A percentile compares a stretch with the other conserved stretches of the same genome.
Evolutionary conservation across 148 eudicot species (phyloP).

Genomic region (Rhododendron ovatum): DNA sequence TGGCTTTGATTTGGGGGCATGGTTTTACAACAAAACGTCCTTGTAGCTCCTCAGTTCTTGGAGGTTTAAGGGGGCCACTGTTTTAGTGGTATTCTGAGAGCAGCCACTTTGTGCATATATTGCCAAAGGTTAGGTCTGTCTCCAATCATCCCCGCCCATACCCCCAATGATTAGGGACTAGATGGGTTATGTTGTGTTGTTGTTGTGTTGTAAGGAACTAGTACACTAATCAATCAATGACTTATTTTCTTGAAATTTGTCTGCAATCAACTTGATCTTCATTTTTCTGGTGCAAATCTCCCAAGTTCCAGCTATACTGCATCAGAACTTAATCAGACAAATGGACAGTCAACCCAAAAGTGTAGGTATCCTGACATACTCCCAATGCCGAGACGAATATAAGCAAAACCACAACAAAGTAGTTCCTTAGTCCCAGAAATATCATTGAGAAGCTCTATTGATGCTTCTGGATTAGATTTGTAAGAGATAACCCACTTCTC

Average conservation of each 20-base stretch:
- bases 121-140: too few species aligned
- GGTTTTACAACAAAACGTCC: too few species aligned
- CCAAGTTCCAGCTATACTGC: neutral
- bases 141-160: too few species aligned
- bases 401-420: neutral
- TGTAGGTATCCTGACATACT: neutral
- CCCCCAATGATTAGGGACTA: too few species aligned
- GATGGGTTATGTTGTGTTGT: too few species aligned
- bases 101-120: too few species aligned
- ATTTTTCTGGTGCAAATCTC: neutral
- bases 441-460: neutral
- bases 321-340: neutral
- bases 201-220: neutral
- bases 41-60: too few species aligned
- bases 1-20: too few species aligned
- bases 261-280: neutral
- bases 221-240: neutral
- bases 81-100: too few species aligned
- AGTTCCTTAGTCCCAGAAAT: neutral
- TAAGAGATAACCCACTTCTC: neutral
- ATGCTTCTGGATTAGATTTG: neutral
- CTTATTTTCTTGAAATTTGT: neutral
- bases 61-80: too few species aligned
- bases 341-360: neutral
- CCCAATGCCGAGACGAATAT: neutral